Evolutionary conservation across 148 eudicot species (phyloP), one percentile per base, ranked within the genome.

Genomic region (Hydrangea macrophylla): DNA sequence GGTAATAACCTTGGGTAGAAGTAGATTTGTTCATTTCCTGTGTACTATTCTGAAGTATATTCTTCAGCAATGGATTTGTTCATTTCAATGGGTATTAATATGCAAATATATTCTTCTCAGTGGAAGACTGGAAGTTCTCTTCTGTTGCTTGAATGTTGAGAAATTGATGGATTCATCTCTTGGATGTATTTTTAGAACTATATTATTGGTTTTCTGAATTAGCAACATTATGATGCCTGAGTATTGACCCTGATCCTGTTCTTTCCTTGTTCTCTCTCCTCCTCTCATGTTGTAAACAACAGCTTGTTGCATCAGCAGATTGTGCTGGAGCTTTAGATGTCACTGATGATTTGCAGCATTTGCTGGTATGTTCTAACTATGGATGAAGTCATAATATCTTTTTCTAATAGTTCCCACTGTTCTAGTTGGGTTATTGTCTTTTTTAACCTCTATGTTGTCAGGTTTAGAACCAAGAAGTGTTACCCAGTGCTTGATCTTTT

Each of bases 271-370:
- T 33, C 27, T 35, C 24, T 42, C 8, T 36, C 42, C 7, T 31
- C 48, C 55, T 54, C 12, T 54, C 37, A 30, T 31, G 26, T 60
- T 63, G 32, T 72, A 44, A 72, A 71, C 90, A 72, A 71, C 90
- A 93, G 99, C 99, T 94, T 70, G 91, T 94, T 66, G 75, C 91
- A 62, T 88, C 99, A 54, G 90, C 87, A 73, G 99, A 94, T 81
- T 94, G 93, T 87, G 92, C 95, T 78, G 99, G 99, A 78, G 96
- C 99, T 59, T 87, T 94, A 80, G 99, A 94, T 66, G 78, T 94
- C 65, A 90, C 82, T 58, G 97, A 90, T 80, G 99, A 91, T 83
- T 85, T 94, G 88, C 89, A 83, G 79, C 86, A 87, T 74, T 81
- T 94, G 70, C 74, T 94, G 99, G 99, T 94, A 88, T 48, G 64